Evolutionary conservation across 1,284 basidiomycete species (phyloP).

Genomic region (Boletellus dicymbophilus): DNA sequence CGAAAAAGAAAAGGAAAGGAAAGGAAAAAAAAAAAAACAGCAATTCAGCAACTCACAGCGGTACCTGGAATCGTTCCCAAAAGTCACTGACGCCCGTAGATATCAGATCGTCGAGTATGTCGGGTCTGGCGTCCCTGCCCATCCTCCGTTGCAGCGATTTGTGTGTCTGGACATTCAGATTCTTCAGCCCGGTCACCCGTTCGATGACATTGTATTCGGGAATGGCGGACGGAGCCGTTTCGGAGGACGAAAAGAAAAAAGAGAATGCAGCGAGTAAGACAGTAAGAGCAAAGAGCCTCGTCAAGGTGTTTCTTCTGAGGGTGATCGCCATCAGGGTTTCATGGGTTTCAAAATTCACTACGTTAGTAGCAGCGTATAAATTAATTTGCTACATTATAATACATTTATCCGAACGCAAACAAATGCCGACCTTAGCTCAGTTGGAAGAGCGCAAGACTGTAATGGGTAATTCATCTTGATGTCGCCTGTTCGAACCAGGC

Average conservation of each 20-base stretch:
- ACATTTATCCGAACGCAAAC: too few relatives aligned
- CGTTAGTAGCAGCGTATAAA: too few relatives aligned
- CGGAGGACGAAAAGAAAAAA: constrained; percentile 16
- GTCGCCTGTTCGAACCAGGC: constrained; percentile 63
- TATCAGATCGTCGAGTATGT: constrained; percentile 78
- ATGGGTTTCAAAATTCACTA: too few relatives aligned
- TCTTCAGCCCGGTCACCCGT: constrained; percentile 77
- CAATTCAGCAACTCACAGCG: constrained; percentile 68
- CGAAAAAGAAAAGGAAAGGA: not conserved
- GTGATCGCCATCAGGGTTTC: constrained; percentile 26
- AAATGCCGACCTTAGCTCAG: constrained; percentile 38
- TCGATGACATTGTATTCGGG: constrained; percentile 73
- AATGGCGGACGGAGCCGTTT: constrained; percentile 22
- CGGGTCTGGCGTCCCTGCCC: constrained; percentile 80
- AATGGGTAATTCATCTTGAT: constrained; percentile 29
- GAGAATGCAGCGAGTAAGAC: constrained; percentile 19
- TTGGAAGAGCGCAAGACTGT: constrained; percentile 41
- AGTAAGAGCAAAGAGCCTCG: constrained; percentile 14
- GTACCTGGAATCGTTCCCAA: constrained; percentile 89
- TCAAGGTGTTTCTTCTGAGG: constrained; percentile 23
- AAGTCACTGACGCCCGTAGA: constrained; percentile 80
- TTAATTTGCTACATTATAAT: too few relatives aligned
- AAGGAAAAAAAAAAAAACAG: too few relatives aligned
- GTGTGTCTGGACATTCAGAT: constrained; percentile 84
- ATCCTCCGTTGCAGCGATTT: constrained; percentile 85